A percentile compares a stretch with the other conserved stretches of the same genome.
These are phyloP conservation scores for Nitzschia putrida DNA, from an alignment of 108 stramenopile species.

Conservation along the genomic window DNA sequence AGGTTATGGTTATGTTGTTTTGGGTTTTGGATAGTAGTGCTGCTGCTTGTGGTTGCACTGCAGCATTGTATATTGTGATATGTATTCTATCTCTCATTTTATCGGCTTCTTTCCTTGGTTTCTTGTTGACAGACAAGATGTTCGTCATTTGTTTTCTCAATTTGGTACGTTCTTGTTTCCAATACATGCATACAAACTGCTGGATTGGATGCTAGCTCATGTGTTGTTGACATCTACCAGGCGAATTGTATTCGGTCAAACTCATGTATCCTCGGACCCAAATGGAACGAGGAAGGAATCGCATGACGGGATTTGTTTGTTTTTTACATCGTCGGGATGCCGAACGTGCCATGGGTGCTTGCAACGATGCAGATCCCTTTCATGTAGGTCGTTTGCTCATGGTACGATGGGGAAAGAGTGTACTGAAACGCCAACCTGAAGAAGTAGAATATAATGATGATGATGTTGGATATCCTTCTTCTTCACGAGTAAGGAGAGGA, in stretches of 20 bases:
- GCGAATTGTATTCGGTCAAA: conserved; percentile 85
- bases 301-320: conserved; percentile 91
- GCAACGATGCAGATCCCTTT: conserved; percentile 77
- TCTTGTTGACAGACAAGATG: conserved; percentile 6
- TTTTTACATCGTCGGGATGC: conserved; percentile 84
- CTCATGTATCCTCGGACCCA: conserved; percentile 94
- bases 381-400: conserved; percentile 64
- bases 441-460: conserved; percentile 30
- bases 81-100: background rate
- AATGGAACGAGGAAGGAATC: conserved; percentile 78
- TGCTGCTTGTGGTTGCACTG: background rate
- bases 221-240: no score
- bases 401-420: conserved; percentile 81
- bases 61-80: no score
- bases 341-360: conserved; percentile 85
- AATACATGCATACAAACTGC: no score
- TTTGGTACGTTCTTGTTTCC: no score
- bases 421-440: conserved; percentile 32
- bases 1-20: conserved; percentile 37
- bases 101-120: background rate
- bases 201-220: no score
- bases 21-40: background rate
- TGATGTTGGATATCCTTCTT: no score
- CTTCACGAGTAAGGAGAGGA: background rate
- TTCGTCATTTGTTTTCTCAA: conserved; percentile 71